Base-by-base conservation (phyloP, 2,329 filamentous ascomycete genomes). In the Colletotrichum shisoi region DNA sequence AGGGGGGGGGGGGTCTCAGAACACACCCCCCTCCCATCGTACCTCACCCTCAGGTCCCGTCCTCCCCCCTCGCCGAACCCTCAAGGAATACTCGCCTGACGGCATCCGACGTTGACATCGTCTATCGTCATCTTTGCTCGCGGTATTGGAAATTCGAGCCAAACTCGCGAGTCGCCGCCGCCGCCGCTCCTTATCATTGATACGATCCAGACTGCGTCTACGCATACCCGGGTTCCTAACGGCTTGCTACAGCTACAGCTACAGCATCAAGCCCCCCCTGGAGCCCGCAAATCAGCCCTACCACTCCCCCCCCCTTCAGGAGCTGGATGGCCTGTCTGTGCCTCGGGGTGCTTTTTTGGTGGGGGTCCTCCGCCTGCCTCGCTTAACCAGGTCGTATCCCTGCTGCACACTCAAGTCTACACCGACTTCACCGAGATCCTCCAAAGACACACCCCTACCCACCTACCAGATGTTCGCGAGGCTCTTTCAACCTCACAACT, bases 241-340 rank as follows among this genome's bases (percentile, higher is more conserved):
- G 60, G 53, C 53, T 63, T 19, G 59, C 46, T 54, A 63, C 60
- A 67, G 59, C 46, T 54, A 63, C 60, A 67, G 59, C 53, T 58
- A 63, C 60, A 67, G 64, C 60, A 67, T 60, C 53, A 19, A 58
- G 60, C 59, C 63, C 37, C 61, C 65, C 42, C 49, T 44, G 54
- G 40, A 68, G 61, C 61, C 61, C 42, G 61, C 61, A 65, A 64
- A 64, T 68, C 61, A 68, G 65, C 65, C 65, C 56, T 68, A 64
- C 49, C 19, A 24, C 31, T 37, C 37, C 45, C 19, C 19, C 34
- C 52, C 27, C 42, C 31, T 46, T 11, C 57, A 59, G 15, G 46
- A 48, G 46, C 60, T 51, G 48, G 19, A n/a, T 44, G 40, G 46
- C 21, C 34, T 57, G 65, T 60, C 64, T 64, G 54, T 68, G 65